phyloP scores from a whole-genome alignment of 805 yeast species.

The Ogataea ramenticola region DNA sequence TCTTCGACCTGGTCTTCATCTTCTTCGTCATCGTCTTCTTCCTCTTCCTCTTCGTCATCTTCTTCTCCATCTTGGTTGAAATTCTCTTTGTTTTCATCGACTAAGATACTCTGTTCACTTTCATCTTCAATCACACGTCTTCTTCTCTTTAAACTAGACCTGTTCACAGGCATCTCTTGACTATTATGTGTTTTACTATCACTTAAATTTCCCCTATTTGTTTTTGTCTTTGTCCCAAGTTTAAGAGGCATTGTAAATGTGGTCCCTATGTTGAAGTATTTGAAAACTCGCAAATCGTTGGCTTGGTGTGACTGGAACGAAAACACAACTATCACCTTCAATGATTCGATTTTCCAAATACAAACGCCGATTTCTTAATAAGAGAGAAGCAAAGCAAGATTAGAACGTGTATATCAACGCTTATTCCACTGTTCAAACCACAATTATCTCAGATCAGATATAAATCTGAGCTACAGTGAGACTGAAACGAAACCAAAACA shows the following conservation, averaged over 20 bases:
- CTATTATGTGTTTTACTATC: background rate
- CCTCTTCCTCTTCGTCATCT: background rate
- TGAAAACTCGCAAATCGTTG: too few species aligned
- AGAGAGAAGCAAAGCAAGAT: too few species aligned
- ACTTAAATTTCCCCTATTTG: background rate
- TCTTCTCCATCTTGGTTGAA: background rate
- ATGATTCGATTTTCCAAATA: too few species aligned
- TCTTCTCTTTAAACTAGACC: background rate
- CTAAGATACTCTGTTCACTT: background rate
- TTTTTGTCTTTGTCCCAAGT: background rate
- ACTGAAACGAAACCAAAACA: slow-evolving; percentile 1
- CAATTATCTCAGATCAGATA: too few species aligned
- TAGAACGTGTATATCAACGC: too few species aligned
- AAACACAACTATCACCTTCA: too few species aligned
- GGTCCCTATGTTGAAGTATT: too few species aligned
- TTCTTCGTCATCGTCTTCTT: background rate
- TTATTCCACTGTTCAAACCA: too few species aligned
- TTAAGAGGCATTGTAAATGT: background rate
- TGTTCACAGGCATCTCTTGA: background rate
- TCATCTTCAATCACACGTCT: background rate
- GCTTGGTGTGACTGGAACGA: too few species aligned
- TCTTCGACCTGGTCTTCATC: background rate
- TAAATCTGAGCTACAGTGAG: background rate
- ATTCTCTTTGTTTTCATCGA: background rate
- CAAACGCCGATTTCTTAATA: too few species aligned